These are phyloP conservation scores for Alternaria rosae DNA, from an alignment of 2,329 filamentous ascomycete species.

Conservation along the genomic window DNA sequence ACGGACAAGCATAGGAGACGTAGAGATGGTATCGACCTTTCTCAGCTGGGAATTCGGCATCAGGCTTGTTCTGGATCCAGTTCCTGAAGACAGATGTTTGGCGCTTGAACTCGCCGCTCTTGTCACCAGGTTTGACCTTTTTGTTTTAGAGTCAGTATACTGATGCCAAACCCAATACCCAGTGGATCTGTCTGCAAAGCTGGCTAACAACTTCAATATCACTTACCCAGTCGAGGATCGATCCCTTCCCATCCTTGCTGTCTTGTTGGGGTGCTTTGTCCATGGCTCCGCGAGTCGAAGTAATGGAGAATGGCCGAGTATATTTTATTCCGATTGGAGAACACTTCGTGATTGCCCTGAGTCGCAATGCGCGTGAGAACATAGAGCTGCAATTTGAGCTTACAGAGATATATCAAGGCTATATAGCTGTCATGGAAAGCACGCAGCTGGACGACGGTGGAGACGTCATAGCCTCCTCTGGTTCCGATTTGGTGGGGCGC, in stretches of 20 bases:
- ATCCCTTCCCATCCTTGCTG: conserved; percentile 1
- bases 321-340: conserved; percentile 14
- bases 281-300: conserved; percentile 18
- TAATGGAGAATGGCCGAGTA: conserved; percentile 21
- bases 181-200: neutral
- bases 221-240: conserved; percentile 12
- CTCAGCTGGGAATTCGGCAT: conserved; percentile 81
- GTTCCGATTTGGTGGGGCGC: conserved; percentile 16
- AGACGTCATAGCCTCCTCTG: conserved; percentile 28
- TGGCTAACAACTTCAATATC: neutral
- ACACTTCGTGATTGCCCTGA: conserved; percentile 21
- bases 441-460: conserved; percentile 14
- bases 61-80: conserved; percentile 75
- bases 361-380: conserved; percentile 25
- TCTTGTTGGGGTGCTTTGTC: conserved; percentile 17
- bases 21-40: conserved; percentile 94
- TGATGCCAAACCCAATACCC: neutral
- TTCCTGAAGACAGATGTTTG: conserved; percentile 83
- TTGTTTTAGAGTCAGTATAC: neutral
- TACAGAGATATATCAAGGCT: conserved; percentile 6
- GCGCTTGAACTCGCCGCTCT: conserved; percentile 90
- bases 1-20: conserved; percentile 92
- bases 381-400: conserved; percentile 12
- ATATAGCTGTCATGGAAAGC: conserved; percentile 34
- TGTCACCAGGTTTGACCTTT: conserved; percentile 63